phyloP scores from a whole-genome alignment of 768 basidiomycete species.

The Lepiota venenata region DNA sequence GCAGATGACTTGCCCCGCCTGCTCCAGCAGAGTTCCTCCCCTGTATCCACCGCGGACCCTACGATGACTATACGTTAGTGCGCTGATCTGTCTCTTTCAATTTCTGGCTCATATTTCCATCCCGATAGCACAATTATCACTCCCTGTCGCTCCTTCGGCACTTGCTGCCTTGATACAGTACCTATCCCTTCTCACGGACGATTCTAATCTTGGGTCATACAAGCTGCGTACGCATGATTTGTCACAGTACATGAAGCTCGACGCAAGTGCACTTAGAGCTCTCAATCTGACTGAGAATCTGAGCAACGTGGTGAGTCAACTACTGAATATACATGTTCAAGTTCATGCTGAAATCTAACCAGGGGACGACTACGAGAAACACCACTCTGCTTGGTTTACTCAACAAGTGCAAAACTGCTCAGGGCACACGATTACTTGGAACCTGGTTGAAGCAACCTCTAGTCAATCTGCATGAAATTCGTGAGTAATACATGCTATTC shows the following conservation, averaged over 20 bases:
- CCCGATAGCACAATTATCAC: constrained; percentile 64
- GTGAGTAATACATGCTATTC: constrained; percentile 39
- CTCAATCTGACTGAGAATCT: constrained; percentile 79
- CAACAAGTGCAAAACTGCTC: constrained; percentile 95
- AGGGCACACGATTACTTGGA: constrained; percentile 83
- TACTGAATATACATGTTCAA: neutral
- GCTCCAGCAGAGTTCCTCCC: constrained; percentile 42
- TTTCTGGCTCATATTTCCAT: constrained; percentile 1
- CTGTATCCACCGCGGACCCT: constrained; percentile 44
- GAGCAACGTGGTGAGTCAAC: constrained; percentile 43
- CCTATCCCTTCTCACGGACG: constrained; percentile 73
- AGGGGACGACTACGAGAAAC: constrained; percentile 70
- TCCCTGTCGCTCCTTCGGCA: constrained; percentile 77
- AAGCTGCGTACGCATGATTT: constrained; percentile 85
- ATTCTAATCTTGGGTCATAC: constrained; percentile 77
- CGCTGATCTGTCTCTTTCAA: neutral
- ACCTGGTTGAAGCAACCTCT: constrained; percentile 97
- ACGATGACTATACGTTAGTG: constrained; percentile 52
- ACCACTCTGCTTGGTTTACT: constrained; percentile 86
- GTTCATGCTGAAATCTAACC: constrained; percentile 4
- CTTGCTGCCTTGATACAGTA: constrained; percentile 81
- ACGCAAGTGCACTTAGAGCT: constrained; percentile 91
- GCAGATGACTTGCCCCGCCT: constrained; percentile 77
- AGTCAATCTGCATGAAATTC: constrained; percentile 90
- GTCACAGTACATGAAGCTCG: constrained; percentile 92